phyloP scores from a whole-genome alignment of 305 asterid species.

The Fraxinus sp. region DNA sequence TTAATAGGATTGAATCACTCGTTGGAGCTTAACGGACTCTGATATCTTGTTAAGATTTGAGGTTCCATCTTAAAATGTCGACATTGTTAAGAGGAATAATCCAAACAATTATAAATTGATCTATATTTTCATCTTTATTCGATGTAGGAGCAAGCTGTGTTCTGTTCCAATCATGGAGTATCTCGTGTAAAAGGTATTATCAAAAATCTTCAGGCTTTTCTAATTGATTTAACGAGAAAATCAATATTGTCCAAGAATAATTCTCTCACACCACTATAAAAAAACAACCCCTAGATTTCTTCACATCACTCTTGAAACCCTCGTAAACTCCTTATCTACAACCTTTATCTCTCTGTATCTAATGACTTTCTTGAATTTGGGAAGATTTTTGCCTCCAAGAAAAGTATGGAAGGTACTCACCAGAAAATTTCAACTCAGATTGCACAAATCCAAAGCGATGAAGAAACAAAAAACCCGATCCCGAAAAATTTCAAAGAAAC shows the following conservation, averaged over 20 bases:
- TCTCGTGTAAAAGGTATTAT: too few relatives aligned
- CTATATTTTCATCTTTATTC: too few relatives aligned
- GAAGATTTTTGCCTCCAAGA: constrained; percentile 39
- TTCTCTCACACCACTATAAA: constrained; percentile 1
- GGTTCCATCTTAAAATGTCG: too few relatives aligned
- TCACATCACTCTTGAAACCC: background rate
- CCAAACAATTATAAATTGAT: too few relatives aligned
- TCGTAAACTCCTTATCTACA: background rate
- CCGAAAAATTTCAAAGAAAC: constrained; percentile 34
- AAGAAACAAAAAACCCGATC: constrained; percentile 36
- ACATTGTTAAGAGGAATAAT: too few relatives aligned
- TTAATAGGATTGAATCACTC: too few relatives aligned
- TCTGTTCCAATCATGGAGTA: background rate
- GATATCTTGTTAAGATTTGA: too few relatives aligned
- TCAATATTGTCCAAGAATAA: background rate
- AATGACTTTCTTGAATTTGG: constrained; percentile 53
- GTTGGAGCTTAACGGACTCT: too few relatives aligned
- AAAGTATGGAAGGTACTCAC: constrained; percentile 53
- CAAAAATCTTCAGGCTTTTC: too few relatives aligned
- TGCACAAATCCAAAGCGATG: constrained; percentile 40
- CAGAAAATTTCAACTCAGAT: constrained; percentile 42
- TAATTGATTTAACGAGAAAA: too few relatives aligned
- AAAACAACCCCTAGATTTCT: constrained; percentile 13
- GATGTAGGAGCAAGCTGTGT: too few relatives aligned
- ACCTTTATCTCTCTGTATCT: background rate